Conservation (phyloP, 1,284 basidiomycete species). For the Xerocomus amazonicus region DNA sequence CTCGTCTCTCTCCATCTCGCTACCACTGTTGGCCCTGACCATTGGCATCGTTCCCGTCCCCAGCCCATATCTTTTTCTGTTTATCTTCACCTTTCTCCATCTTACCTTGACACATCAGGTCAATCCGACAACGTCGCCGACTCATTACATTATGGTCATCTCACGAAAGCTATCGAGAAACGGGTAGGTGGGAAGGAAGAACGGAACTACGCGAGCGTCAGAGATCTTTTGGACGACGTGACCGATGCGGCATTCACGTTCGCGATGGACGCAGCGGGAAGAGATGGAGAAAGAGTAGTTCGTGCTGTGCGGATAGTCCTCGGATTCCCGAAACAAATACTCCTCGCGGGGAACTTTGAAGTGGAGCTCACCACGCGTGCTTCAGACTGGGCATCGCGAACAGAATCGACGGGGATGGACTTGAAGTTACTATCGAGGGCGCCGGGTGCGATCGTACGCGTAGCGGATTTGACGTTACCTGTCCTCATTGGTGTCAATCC, state of each 20-base stretch:
- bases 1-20: constrained; percentile 39
- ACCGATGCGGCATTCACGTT: constrained; percentile 34
- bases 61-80: constrained; percentile 42
- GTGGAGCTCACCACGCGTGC: constrained; percentile 14
- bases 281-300: constrained; percentile 8
- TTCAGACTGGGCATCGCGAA: not conserved
- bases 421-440: not conserved
- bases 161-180: constrained; percentile 39
- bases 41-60: constrained; percentile 43
- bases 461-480: constrained; percentile 39
- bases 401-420: not conserved
- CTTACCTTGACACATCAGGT: constrained; percentile 38
- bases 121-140: constrained; percentile 44
- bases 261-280: not conserved
- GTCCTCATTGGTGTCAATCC: constrained; percentile 53
- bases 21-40: constrained; percentile 43
- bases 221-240: constrained; percentile 35
- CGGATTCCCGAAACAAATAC: constrained; percentile 40
- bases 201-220: constrained; percentile 20
- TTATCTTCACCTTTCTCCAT: constrained; percentile 38
- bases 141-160: constrained; percentile 49
- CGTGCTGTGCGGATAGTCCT: constrained; percentile 36
- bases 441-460: constrained; percentile 29
- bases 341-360: constrained; percentile 35
- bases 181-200: constrained; percentile 22